Base-by-base conservation (phyloP, 2,329 filamentous ascomycete genomes). In the Penicillium sp. region DNA sequence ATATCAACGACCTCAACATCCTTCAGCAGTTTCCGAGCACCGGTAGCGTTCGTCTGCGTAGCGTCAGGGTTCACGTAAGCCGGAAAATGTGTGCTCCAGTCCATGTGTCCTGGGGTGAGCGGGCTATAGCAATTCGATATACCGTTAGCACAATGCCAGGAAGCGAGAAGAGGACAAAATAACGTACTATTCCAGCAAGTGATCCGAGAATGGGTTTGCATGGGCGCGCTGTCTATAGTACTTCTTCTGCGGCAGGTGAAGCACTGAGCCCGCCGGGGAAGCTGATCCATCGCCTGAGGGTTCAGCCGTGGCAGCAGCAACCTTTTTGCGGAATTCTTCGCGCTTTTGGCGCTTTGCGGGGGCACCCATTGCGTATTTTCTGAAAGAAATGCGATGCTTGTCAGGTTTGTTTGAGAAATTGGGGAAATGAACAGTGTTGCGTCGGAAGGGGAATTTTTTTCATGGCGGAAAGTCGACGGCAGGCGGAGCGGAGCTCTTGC, bases 201-300 rank as follows among this genome's bases (percentile, higher is more conserved):
- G 95, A 73, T 99, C 95, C 3, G 94, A 97, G 80, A 99, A 99
- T 7, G 94, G 93, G 81, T 99, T 99, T 66, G 95, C 95, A 81
- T 99, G 95, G 44, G 95, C 95, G 77, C 95, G 87, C 79, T 99
- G 95, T 60, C 95, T 88, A 78, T 97, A 99, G 81, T 95, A 97
- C 81, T 91, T 94, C 84, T 99, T 99, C 79, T 92, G 90, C 9
- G 95, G 95, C 71, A 97, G 80, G 70, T 88, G 85, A 7, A 62
- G 54, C 21, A 87, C 79, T 45, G 80, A 65, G 38, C 62, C 66
- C 38, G 66, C 79, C 48, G 80, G 65, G 49, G 63, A 65, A 41
- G 65, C 64, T 31, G 69, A 67, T 38, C 65, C 69, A 53, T 74
- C 70, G 46, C 67, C 66, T 19, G 63, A 50, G 15, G 49, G 35